Base-by-base conservation (phyloP, 441 rosid genomes). In the Melastoma candidum region DNA sequence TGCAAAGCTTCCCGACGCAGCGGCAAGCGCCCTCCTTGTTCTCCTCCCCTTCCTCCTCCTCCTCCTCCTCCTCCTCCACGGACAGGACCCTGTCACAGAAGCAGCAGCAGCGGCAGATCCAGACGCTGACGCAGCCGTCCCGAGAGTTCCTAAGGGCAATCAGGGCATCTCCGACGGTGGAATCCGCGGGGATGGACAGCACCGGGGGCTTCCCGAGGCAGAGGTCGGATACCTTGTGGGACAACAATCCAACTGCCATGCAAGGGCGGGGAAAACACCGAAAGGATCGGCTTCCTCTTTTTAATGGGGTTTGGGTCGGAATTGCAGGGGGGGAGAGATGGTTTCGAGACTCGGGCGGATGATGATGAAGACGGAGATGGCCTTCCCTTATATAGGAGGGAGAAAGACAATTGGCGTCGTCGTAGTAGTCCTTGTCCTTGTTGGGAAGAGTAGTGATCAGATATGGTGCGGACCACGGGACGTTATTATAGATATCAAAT, bases 1-100 rank as follows among this genome's bases (percentile, higher is more conserved):
- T 79, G 68, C 77, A 85, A 46, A 87, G 72, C 67, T 83, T 90
- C 32, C 95, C 98, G 8, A 85, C 71, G 56, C 96, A 90, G 63
- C 64, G 59, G 61, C 86, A 77, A 36, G 46, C 49, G 46, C 39
- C 22, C 12, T 12, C 48, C 4, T 1, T 51, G 7, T 26, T 52
- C 39, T 3, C 46, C 44, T 46, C 53, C 26, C 26, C 22, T 12
- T n/a, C 48, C 4, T 1, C 54, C 8, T 26, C 55, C 26, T 8
- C 46, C 32, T 4, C 59, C 65, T 25, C 54, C 61, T 6, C 44
- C 69, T 7, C 22, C 22, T 57, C 56, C 1, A 26, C 48, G 17
- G 46, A 13, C 32, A 24, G 29, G 6, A 46, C 7, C 7, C 52
- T 53, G 46, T 47, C 25, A 29, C 48, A 6, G 51, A 73, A 84